Base-by-base conservation (phyloP, 768 basidiomycete species). In the Leccinum variicolor region DNA sequence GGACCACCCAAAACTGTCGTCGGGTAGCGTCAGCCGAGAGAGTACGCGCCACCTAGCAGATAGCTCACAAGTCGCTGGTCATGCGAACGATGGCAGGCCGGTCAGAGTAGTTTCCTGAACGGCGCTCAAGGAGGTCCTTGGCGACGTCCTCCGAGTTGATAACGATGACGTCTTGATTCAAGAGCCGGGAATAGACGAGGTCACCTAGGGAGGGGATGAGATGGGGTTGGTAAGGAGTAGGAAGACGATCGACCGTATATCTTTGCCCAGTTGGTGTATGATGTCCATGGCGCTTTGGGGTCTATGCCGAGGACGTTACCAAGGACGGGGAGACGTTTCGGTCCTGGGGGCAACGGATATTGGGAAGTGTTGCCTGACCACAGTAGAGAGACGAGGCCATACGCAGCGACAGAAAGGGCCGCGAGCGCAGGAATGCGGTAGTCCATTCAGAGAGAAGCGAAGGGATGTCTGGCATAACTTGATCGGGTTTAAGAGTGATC, bases 261-360 rank as follows among this genome's bases (percentile, higher is more conserved):
- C 50, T 62, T 64, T 0, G 64, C 67, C 74, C 75, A 75, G 0
- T 60, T 58, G 0, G 72, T 67, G 54, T 74, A 75, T 2, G 73
- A 66, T 28, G 58, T 15, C 74, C 74, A 75, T 3, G 73, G 73
- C 6, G 54, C 63, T n/a, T 58, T 25, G 0, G 60, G 52, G n/a
- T 66, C 55, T 19, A 75, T 60, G 6, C 64, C 73, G 29, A 68
- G 50, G n/a, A 66, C 62, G 19, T 69, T 70, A 6, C 72, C 72
- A 25, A 73, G 45, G 50, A 73, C 48, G 29, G 72, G 72, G 23
- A 84, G 64, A 21, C 79, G 79, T 53, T 71, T 75, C 1, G 84
- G 84, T 21, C 84, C 84, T 17, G 79, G 80, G n/a, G 79, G 80
- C 21, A 82, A 72, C 0, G 70, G 66, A 50, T 41, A 13, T 3